Base-by-base conservation (phyloP, 1,284 basidiomycete species). In the Mycocalia duriaeana region DNA sequence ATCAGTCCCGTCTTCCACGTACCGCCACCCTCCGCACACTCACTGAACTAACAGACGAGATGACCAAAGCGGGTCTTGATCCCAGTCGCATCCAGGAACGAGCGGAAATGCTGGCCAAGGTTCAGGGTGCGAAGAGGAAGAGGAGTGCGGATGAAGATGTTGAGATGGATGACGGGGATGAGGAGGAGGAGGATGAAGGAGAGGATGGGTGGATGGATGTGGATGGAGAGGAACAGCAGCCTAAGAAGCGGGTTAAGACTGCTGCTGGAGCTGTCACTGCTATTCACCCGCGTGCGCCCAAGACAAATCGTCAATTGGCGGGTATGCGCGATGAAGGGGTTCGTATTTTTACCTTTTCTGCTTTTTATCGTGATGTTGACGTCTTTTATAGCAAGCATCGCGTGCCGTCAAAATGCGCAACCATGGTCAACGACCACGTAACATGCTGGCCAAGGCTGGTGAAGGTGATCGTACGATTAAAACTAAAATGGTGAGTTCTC, bases 21-120 rank as follows among this genome's bases (percentile, higher is more conserved):
- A 94, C 92, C 45, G 88, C 87, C 22, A 85, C 88, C 48, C 76
- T 91, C 52, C 85, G 92, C 47, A 92, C 91, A n/a, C 72, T 99
- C 28, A 78, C 81, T 43, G 91, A 97, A 64, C 83, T 99, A 63
- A 85, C 89, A 34, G 69, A 77, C 9, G 85, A 82, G 59, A 73
- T 99, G 67, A 90, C 87, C 26, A 83, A 84, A 58, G 89, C 90
- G 8, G 95, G 96, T 0, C 79, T 93, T 54, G 91, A 99, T 65
- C 90, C 95, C 4, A 86, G 84, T 55, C 80, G 81, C 46, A 85
- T 99, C 58, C 82, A 94, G 63, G 90, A 89, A 55, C 85, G 95
- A 25, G 96, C 94, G 1, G 80, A 81, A 60, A 76, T 88, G 59
- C 69, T 98, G 42, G 89, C 90, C 24, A 92, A 93, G 68, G 71